These are phyloP conservation scores for Ophiostoma perfectum DNA, from an alignment of 2,329 filamentous ascomycete species.

Conservation along the genomic window DNA sequence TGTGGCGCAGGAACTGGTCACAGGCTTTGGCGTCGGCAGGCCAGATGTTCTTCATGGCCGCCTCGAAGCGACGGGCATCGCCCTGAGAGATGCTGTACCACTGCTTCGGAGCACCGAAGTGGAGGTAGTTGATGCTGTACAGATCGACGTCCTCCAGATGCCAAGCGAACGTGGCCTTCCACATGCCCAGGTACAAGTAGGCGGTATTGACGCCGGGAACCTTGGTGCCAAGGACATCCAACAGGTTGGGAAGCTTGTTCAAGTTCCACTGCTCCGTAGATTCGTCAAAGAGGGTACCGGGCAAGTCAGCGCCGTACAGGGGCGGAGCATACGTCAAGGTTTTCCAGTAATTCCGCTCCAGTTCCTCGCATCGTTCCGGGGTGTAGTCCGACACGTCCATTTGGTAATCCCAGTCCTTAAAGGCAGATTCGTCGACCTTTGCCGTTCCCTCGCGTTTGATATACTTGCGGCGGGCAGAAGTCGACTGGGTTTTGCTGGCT, in stretches of 20 bases:
- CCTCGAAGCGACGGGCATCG: constrained; percentile 86
- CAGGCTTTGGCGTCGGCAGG: constrained; percentile 92
- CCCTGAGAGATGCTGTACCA: constrained; percentile 99
- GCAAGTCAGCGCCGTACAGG: constrained; percentile 94
- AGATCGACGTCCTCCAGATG: constrained; percentile 97
- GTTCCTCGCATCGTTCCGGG: constrained; percentile 83
- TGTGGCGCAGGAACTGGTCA: constrained; percentile 92
- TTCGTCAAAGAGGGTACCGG: constrained; percentile 89
- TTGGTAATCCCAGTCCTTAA: constrained; percentile 84
- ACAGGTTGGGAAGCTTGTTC: constrained; percentile 84
- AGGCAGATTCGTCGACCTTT: constrained; percentile 81
- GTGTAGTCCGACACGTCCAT: constrained; percentile 87
- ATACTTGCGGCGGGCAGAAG: constrained; percentile 81
- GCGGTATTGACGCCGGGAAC: constrained; percentile 97
- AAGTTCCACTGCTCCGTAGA: constrained; percentile 83
- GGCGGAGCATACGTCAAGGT: constrained; percentile 91
- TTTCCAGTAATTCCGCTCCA: constrained; percentile 96
- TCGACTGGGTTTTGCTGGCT: constrained; percentile 60
- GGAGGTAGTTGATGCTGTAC: constrained; percentile 99
- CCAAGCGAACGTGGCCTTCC: constrained; percentile 99
- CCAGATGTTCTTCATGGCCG: constrained; percentile 93
- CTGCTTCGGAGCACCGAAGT: constrained; percentile 97
- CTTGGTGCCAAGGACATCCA: constrained; percentile 91
- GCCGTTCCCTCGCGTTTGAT: constrained; percentile 73
- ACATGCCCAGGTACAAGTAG: constrained; percentile 97